Evolutionary conservation across 2,329 filamentous ascomycete species (phyloP).

Genomic region (Sporothrix pallida): DNA sequence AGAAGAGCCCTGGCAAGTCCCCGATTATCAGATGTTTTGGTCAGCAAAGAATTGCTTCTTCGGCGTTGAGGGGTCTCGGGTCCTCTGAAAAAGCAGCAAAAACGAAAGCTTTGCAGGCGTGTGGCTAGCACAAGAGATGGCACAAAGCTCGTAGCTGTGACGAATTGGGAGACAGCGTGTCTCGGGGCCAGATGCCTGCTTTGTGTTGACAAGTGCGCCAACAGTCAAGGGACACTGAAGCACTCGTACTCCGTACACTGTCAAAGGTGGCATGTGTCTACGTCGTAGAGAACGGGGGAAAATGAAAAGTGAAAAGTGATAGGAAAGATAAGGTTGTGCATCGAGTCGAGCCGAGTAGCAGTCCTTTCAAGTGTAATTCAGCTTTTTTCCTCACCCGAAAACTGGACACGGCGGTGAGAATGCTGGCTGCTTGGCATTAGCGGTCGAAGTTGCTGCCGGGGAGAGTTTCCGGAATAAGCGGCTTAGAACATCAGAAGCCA

Average conservation of each 20-base stretch:
- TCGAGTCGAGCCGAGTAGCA: not conserved
- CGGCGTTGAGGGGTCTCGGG: not conserved
- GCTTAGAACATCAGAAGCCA: no score
- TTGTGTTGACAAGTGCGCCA: slow-evolving; percentile 15
- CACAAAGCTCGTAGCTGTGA: slow-evolving; percentile 19
- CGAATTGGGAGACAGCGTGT: slow-evolving; percentile 25
- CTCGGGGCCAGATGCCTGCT: slow-evolving; percentile 24
- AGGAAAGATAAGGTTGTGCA: not conserved
- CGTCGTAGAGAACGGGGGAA: not conserved
- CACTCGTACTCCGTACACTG: not conserved
- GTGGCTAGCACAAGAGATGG: slow-evolving; percentile 7
- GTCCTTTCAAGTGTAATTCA: no score
- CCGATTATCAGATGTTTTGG: slow-evolving; percentile 19
- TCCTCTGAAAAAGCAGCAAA: not conserved
- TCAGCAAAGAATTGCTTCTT: not conserved
- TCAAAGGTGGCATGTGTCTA: not conserved
- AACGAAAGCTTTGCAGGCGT: slow-evolving; percentile 7
- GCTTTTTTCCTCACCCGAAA: no score
- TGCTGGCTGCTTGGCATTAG: no score
- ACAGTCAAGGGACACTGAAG: not conserved
- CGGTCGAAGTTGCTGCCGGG: no score
- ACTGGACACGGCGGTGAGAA: no score
- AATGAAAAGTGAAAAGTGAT: not conserved
- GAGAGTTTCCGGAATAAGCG: no score
- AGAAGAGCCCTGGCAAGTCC: not conserved